These are phyloP conservation scores for Rhodamnia argentea DNA, from an alignment of 345 rosid genomes.

Conservation along the genomic window DNA sequence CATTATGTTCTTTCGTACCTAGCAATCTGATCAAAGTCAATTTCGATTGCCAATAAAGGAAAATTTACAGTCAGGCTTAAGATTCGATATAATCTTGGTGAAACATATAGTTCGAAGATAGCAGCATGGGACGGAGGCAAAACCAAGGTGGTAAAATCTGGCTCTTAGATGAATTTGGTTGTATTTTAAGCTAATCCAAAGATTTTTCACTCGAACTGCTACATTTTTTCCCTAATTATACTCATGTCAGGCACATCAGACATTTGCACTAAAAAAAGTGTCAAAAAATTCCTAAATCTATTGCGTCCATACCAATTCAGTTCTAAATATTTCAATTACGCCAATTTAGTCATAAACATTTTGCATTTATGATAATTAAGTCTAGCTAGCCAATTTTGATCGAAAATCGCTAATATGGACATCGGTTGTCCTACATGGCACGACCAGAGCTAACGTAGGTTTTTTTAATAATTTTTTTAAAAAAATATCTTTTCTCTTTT, in stretches of 20 bases:
- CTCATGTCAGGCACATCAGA: background rate
- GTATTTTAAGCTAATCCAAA: background rate
- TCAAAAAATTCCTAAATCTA: too few relatives aligned
- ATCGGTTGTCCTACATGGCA: too few relatives aligned
- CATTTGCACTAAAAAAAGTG: too few relatives aligned
- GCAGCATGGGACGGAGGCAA: background rate
- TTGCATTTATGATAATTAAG: too few relatives aligned
- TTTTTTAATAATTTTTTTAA: too few relatives aligned
- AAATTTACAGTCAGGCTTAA: background rate
- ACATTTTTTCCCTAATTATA: background rate
- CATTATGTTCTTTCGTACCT: background rate
- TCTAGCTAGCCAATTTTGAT: too few relatives aligned
- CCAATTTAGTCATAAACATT: too few relatives aligned
- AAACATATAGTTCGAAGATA: background rate
- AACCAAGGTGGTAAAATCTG: background rate
- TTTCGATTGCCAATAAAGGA: background rate
- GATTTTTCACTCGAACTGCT: background rate
- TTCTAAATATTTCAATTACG: too few relatives aligned
- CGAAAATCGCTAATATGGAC: too few relatives aligned
- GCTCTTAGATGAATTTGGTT: background rate
- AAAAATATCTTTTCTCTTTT: too few relatives aligned
- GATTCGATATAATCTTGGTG: background rate
- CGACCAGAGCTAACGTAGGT: too few relatives aligned
- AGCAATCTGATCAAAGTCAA: background rate
- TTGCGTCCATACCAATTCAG: too few relatives aligned